A percentile compares a stretch with the other conserved stretches of the same genome.
These are phyloP conservation scores for Persicaria maculosa DNA, from an alignment of 148 eudicot species.

Conservation along the genomic window DNA sequence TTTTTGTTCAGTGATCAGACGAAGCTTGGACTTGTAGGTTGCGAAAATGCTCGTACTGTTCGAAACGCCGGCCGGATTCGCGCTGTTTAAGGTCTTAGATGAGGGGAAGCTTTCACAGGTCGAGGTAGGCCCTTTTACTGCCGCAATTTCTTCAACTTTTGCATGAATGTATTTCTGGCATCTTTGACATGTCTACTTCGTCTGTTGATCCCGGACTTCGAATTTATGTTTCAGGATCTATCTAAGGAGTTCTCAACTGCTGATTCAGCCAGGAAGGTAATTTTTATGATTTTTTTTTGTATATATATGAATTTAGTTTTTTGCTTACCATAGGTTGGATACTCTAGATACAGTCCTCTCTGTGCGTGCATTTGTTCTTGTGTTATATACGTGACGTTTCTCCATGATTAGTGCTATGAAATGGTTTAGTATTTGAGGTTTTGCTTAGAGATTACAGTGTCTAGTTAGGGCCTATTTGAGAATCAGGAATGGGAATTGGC, in stretches of 20 bases:
- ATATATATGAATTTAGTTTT: neutral
- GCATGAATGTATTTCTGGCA: neutral
- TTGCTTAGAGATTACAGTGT: neutral
- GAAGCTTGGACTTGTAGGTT: neutral
- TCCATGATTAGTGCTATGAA: neutral
- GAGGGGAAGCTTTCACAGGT: slow-evolving; percentile 76
- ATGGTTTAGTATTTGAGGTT: neutral
- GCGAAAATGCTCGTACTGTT: slow-evolving; percentile 21
- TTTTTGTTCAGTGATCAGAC: neutral
- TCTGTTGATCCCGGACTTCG: neutral
- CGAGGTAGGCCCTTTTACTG: slow-evolving; percentile 33
- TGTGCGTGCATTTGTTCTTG: neutral
- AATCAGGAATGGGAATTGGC: no score
- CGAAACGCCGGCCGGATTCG: slow-evolving; percentile 92
- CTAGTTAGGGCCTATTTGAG: neutral
- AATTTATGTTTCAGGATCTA: slow-evolving; percentile 50
- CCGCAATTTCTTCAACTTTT: neutral
- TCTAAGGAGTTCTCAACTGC: slow-evolving; percentile 56
- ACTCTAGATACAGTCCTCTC: no score
- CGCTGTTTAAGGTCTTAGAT: slow-evolving; percentile 84
- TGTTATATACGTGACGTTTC: neutral
- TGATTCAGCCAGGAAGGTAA: slow-evolving; percentile 78
- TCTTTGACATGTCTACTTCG: neutral
- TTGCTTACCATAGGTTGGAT: neutral
- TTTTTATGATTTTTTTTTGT: neutral